A percentile compares a stretch with the other conserved stretches of the same genome.
Evolutionary conservation across 2,329 filamentous ascomycete genomes (phyloP).

Genomic region (Colletotrichum musae): DNA sequence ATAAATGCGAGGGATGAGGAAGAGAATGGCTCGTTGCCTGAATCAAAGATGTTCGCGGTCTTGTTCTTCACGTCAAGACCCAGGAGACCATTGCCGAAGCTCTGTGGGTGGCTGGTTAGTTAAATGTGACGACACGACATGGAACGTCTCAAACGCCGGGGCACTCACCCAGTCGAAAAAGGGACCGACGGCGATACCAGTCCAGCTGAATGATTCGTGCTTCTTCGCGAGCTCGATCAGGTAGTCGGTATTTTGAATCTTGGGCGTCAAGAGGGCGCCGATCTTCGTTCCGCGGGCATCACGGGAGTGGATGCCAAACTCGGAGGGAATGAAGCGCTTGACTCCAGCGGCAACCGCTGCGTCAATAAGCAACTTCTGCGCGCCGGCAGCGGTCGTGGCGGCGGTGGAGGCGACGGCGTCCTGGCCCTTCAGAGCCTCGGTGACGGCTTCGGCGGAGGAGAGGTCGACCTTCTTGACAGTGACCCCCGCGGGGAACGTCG

Average conservation of each 20-base stretch:
- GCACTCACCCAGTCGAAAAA: conserved; percentile 72
- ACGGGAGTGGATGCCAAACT: conserved; percentile 61
- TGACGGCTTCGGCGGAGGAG: conserved; percentile 58
- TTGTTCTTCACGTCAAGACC: conserved; percentile 65
- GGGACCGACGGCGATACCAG: conserved; percentile 68
- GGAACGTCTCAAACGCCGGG: background rate
- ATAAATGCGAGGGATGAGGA: conserved; percentile 66
- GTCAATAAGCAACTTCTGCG: conserved; percentile 66
- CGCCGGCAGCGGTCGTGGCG: conserved; percentile 55
- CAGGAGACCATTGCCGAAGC: conserved; percentile 63
- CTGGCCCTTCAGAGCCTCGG: conserved; percentile 62
- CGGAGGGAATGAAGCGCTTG: conserved; percentile 70
- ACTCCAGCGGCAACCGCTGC: conserved; percentile 70
- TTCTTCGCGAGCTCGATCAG: conserved; percentile 39
- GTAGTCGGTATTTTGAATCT: conserved; percentile 45
- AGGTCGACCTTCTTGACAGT: conserved; percentile 64
- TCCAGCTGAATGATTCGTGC: conserved; percentile 67
- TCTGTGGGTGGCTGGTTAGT: conserved; percentile 47
- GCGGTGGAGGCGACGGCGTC: conserved; percentile 70
- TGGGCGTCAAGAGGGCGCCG: conserved; percentile 47
- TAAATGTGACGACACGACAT: too few species aligned
- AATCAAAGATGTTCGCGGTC: conserved; percentile 69
- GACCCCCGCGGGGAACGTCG: conserved; percentile 53
- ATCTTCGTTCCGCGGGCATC: conserved; percentile 45
- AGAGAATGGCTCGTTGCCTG: conserved; percentile 66